Conservation (phyloP, 1,284 basidiomycete genomes). For the Coniferiporia sulphurascens region DNA sequence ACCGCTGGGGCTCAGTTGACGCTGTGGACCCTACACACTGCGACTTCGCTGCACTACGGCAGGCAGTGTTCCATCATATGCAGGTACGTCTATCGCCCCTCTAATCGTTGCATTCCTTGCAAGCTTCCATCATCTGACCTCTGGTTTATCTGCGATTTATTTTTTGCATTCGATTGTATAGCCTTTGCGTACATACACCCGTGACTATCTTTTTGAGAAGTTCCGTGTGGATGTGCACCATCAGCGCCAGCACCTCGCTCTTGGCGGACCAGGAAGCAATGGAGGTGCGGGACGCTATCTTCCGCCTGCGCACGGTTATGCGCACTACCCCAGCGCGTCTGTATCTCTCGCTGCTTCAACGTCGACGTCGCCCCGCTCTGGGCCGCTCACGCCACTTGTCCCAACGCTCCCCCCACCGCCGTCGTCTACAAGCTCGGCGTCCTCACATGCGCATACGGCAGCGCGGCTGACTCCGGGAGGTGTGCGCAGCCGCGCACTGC, state of each 20-base stretch:
- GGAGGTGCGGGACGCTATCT: no score
- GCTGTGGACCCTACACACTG: constrained; percentile 71
- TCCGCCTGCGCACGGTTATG: neutral
- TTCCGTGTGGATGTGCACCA: constrained; percentile 58
- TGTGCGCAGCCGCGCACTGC: neutral
- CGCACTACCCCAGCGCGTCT: neutral
- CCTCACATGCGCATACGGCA: neutral
- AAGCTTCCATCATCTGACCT: no score
- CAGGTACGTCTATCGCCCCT: constrained; percentile 43
- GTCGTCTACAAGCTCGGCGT: neutral
- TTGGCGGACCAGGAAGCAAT: neutral
- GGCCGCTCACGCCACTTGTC: neutral
- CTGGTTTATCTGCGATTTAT: no score
- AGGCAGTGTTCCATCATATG: constrained; percentile 78
- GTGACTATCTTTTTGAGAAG: constrained; percentile 76
- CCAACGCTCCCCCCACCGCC: neutral
- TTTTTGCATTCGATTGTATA: constrained; percentile 26
- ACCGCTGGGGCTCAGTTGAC: constrained; percentile 77
- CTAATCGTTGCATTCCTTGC: neutral
- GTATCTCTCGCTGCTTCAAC: neutral
- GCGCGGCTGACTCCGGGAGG: no score
- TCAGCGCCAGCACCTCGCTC: constrained; percentile 34
- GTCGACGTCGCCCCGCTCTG: neutral
- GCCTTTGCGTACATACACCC: constrained; percentile 78
- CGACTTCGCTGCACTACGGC: constrained; percentile 69